Evolutionary conservation across 2,329 filamentous ascomycete genomes (phyloP), one percentile per base, ranked within the genome.

Genomic region (Aspergillus spinulosporus): DNA sequence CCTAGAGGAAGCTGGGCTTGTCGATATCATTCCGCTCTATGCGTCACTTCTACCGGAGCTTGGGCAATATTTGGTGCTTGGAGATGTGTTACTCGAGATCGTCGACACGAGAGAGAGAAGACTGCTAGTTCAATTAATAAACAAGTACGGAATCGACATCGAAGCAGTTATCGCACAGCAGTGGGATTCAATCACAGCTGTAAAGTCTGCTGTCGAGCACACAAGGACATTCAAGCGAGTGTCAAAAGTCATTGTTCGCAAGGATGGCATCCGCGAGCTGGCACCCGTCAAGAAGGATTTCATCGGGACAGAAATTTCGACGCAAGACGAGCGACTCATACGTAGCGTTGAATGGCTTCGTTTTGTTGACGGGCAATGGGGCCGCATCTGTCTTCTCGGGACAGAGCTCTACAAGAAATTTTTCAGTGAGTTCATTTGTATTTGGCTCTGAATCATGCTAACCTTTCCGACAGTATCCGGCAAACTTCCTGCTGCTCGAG

Each of bases 261-360:
- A 74, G 36, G 73, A 77, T 26, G 71, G 76, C 7, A 64, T 76
- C 29, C 80, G 78, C 61, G 77, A 78, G 32, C 84, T 88, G 29
- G 82, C 86, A 34, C 80, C 83, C n/a, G 82, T 96, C 54, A 85
- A 82, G 68, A 77, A 82, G 4, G 85, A 88, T 58, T 89, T 96
- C 66, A 84, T 92, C 52, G 86, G 87, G 3, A 83, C 85, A 1
- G 79, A 85, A 11, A 57, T 74, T 7, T 76, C 86, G 7, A 80
- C 85, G 5, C 74, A 80, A 43, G 84, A 88, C 57, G 87, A 93
- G 60, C 84, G 88, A 34, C 80, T 96, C 50, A 90, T 97, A 45
- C 83, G 88, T 55, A 86, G 89, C 37, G 76, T 97, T 57, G 89
- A 95, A 68, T 97, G 93, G 92, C 87, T 93, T 70, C 77, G 90